phyloP scores from a whole-genome alignment of 805 yeast species.

The Grigorovia humatica region DNA sequence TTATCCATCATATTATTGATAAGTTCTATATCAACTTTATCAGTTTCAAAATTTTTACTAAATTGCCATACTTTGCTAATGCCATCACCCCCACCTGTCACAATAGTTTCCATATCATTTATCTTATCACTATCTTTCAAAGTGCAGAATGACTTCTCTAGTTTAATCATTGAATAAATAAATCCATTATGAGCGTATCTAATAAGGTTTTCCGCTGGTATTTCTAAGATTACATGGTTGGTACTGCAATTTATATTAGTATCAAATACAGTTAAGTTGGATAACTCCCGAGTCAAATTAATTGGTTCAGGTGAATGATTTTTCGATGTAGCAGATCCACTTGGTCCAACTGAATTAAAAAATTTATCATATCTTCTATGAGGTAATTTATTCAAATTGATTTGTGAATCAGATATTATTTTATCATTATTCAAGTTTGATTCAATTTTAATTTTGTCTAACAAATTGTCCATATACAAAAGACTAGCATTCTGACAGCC shows the following conservation, averaged over 20 bases:
- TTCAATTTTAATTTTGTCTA: conserved; percentile 11
- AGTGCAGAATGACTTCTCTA: background rate
- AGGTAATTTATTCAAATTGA: conserved; percentile 36
- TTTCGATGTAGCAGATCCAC: conserved; percentile 35
- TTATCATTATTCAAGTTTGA: background rate
- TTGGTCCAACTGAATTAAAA: conserved; percentile 84
- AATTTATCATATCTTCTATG: conserved; percentile 69
- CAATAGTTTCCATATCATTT: conserved; percentile 28
- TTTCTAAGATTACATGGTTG: conserved; percentile 41
- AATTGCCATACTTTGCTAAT: conserved; percentile 70
- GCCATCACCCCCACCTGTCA: conserved; percentile 90
- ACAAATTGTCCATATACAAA: conserved; percentile 48
- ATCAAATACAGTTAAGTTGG: background rate
- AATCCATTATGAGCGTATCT: conserved; percentile 89
- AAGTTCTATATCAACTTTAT: conserved; percentile 8
- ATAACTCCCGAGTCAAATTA: background rate
- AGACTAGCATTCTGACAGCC: conserved; percentile 92
- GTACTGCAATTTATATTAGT: background rate
- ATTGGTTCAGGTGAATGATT: background rate
- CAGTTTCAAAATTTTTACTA: conserved; percentile 8
- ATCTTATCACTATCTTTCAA: background rate
- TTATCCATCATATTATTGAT: conserved; percentile 33
- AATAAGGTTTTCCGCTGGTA: conserved; percentile 54
- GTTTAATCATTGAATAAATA: conserved; percentile 50
- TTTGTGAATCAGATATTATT: conserved; percentile 5